phyloP scores from a whole-genome alignment of 2,329 filamentous ascomycete species.

The Penicillium oxalicum region DNA sequence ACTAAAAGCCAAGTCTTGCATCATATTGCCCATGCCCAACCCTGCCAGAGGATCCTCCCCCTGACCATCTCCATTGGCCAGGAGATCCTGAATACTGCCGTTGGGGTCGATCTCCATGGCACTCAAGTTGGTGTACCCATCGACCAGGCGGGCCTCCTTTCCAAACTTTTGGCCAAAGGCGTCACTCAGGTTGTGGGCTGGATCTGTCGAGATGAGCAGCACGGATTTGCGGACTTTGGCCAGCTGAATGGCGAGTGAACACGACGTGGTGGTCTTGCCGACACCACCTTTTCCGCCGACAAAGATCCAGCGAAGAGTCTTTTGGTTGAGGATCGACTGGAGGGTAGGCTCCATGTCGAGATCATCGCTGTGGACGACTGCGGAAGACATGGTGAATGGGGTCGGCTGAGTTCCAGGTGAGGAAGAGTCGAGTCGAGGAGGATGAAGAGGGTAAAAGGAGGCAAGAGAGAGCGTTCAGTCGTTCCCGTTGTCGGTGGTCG shows the following conservation, averaged over 20 bases:
- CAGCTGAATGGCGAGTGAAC: slow-evolving; percentile 95
- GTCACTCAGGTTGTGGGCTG: slow-evolving; percentile 95
- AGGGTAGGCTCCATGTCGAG: slow-evolving; percentile 78
- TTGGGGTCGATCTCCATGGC: slow-evolving; percentile 99
- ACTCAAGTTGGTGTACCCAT: slow-evolving; percentile 88
- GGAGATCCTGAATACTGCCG: slow-evolving; percentile 90
- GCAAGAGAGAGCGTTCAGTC: too few relatives aligned
- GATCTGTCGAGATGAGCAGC: slow-evolving; percentile 95
- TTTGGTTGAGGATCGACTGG: slow-evolving; percentile 91
- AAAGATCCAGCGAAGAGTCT: slow-evolving; percentile 95
- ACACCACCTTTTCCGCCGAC: slow-evolving; percentile 98
- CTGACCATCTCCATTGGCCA: slow-evolving; percentile 67
- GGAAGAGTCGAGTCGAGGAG: slow-evolving; percentile 1
- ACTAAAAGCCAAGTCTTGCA: slow-evolving; percentile 96
- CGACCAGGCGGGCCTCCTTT: slow-evolving; percentile 89
- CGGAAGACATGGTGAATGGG: slow-evolving; percentile 33
- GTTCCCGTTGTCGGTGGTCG: not conserved
- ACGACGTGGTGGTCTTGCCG: slow-evolving; percentile 98
- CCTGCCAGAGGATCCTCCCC: slow-evolving; percentile 61
- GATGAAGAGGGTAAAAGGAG: not conserved
- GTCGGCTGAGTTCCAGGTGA: not conserved
- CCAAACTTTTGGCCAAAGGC: slow-evolving; percentile 99
- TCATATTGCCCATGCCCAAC: slow-evolving; percentile 80
- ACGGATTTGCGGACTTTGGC: slow-evolving; percentile 92
- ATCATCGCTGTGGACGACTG: slow-evolving; percentile 53